Percentiles rank a stretch among this genome's conserved stretches.
Evolutionary conservation across 2,329 filamentous ascomycete genomes (phyloP).

Genomic region (Cadophora sp.): DNA sequence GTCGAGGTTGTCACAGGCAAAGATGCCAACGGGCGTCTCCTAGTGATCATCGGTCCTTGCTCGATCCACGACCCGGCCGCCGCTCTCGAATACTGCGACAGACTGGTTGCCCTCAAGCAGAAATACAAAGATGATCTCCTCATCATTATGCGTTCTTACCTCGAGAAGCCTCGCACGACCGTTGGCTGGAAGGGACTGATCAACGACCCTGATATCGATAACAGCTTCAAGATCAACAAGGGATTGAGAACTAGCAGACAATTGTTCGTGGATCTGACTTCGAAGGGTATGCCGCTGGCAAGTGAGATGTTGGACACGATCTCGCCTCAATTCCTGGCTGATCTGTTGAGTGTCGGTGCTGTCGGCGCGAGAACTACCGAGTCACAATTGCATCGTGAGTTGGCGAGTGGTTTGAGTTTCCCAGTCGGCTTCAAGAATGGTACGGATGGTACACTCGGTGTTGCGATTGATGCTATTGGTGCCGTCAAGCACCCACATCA

Average conservation of each 20-base stretch:
- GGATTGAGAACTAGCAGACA: slow-evolving; percentile 85
- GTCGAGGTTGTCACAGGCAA: slow-evolving; percentile 73
- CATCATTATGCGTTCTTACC: slow-evolving; percentile 97
- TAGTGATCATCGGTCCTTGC: slow-evolving; percentile 92
- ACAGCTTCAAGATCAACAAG: slow-evolving; percentile 99
- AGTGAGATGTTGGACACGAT: slow-evolving; percentile 99
- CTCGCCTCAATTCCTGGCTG: slow-evolving; percentile 94
- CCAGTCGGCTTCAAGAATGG: slow-evolving; percentile 99
- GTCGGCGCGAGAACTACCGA: slow-evolving; percentile 97
- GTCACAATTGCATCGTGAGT: slow-evolving; percentile 91
- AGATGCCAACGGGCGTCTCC: slow-evolving; percentile 62
- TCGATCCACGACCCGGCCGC: slow-evolving; percentile 94
- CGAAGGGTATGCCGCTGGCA: slow-evolving; percentile 93
- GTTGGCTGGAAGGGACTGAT: slow-evolving; percentile 99
- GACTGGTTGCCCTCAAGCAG: slow-evolving; percentile 79
- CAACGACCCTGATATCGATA: slow-evolving; percentile 98
- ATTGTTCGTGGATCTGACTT: slow-evolving; percentile 91
- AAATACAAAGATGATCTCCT: slow-evolving; percentile 89
- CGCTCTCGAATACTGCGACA: slow-evolving; percentile 91
- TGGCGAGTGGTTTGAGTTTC: slow-evolving; percentile 93
- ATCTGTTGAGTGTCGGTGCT: slow-evolving; percentile 88
- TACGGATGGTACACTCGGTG: slow-evolving; percentile 87
- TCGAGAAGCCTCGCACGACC: slow-evolving; percentile 97
- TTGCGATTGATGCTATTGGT: slow-evolving; percentile 95
- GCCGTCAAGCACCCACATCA: slow-evolving; percentile 92